Evolutionary conservation across 2,329 filamentous ascomycete genomes (phyloP), one percentile per base, ranked within the genome.

Genomic region (Colletotrichum ledebouriae): DNA sequence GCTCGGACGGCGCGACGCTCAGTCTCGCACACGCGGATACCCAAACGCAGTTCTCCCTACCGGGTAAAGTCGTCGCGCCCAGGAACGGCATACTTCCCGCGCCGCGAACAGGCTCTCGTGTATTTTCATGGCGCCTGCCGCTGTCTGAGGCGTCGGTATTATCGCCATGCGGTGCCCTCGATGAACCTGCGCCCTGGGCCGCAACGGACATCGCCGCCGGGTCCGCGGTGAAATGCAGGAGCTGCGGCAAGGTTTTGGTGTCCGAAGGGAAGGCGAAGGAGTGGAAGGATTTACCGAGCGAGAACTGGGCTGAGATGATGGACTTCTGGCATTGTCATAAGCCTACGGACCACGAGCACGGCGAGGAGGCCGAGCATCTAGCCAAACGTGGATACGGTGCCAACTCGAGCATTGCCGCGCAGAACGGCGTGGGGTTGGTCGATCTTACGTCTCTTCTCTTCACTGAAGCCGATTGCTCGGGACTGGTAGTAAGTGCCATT

Each of bases 221-320:
- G 1, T 80, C 82, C 41, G 64, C 75, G 15, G 75, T 91, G 73
- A 63, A 72, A 33, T 85, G 84, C 73, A 78, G 83, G 66, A 60
- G 72, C 71, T 85, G 83, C 76, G 58, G 71, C 50, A 67, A 75
- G 15, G 68, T 60, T 2, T 68, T 88, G 17, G 78, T 88, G 12
- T 46, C 73, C 1, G 62, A 73, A 3, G 80, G 76, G 7, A 72
- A 59, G 3, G 81, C 88, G 7, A 80, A 78, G 44, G 78, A 81
- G 42, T 99, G 96, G 95, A 97, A 95, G 79, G 94, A 99, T 75
- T 82, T 99, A 17, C 96, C 96, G 0, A 97, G 94, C 75, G 94
- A 97, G 74, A 95, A 97, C 75, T 99, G 96, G 96, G 97, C 96
- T 0, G 96, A 99, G 81, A 97, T 99, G 94, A 99, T 99, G 96